A percentile compares a stretch with the other conserved stretches of the same genome.
These are phyloP conservation scores for Phoma sp. DNA, from an alignment of 2,329 filamentous ascomycete species.

Conservation along the genomic window DNA sequence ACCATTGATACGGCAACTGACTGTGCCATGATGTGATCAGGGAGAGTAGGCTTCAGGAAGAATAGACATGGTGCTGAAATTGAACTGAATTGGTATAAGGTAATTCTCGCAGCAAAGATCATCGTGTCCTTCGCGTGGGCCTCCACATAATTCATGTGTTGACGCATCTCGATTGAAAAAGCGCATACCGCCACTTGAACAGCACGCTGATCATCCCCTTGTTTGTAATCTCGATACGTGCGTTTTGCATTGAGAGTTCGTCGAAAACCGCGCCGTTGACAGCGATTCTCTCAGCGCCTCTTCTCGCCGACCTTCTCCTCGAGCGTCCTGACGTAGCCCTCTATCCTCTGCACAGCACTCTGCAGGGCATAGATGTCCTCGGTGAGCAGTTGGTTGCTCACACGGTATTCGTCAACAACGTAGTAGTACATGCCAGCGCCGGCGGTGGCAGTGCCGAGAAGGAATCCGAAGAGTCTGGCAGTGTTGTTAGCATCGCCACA, in stretches of 20 bases:
- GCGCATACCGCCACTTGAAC: not conserved
- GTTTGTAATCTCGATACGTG: not conserved
- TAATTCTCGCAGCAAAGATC: not conserved
- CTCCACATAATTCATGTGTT: not conserved
- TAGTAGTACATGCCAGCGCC: conserved; percentile 89
- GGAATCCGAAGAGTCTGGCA: conserved; percentile 84
- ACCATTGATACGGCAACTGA: too few species aligned
- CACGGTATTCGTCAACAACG: conserved; percentile 89
- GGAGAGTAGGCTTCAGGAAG: too few species aligned
- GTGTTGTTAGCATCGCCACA: not conserved
- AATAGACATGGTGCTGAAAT: not conserved
- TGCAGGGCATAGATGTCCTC: conserved; percentile 96
- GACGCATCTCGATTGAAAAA: not conserved
- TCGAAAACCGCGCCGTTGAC: not conserved
- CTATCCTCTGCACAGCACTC: conserved; percentile 83
- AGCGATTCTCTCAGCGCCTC: conserved; percentile 20
- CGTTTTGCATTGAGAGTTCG: not conserved
- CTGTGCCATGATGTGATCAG: too few species aligned
- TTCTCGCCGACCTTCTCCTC: conserved; percentile 75
- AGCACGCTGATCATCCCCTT: not conserved
- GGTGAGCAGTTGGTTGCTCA: conserved; percentile 89
- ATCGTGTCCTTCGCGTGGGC: not conserved
- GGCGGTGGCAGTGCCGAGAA: conserved; percentile 80
- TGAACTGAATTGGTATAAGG: conserved; percentile 1
- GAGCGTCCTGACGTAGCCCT: conserved; percentile 79